Evolutionary conservation across 176 grass and related monocot species (phyloP), one percentile per base, ranked within the genome.

Genomic region (Cenchrus americanus): DNA sequence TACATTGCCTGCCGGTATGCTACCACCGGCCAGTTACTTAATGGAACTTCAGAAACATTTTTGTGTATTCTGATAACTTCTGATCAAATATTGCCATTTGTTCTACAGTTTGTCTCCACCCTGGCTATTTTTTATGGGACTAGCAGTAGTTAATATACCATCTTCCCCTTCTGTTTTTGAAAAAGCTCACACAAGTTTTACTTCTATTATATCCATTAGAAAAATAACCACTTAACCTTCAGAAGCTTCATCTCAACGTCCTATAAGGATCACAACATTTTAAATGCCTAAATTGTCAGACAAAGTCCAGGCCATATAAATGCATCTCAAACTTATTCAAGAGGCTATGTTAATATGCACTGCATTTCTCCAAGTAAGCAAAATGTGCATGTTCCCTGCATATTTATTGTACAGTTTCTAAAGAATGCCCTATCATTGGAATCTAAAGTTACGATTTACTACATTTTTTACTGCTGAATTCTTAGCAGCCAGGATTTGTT

Each of bases 1-100:
- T 98, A 98, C 77, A 94, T 98, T 70, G 91, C 95, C 26, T 98
- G 95, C 81, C 79, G 95, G 92, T 93, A 89, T 77, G 85, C 40
- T 66, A 17, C 5, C 14, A 14, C 48, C 22, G 19, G 10, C 47
- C 69, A 51, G 11, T 53, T 52, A 11, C 15, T 53, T 52, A 18
- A 76, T 81, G 18, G 22, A 71, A 49, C 69, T 52, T 57, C n/a
- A 22, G 22, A 81, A 69, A 41, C 21, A 15, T 80, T 80, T 34
- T 18, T 61, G 34, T 62, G 4, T 55, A 69, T 49, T 77, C 19
- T 62, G 6, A n/a, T 10, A 70, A 34, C 52, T 89, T 81, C 9
- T 70, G 19, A 55, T 81, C 32, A 34, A 55, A 81, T 48, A 46
- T 47, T 4, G 2, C 7, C 32, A 62, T 50, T 37, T 5, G 2